Conservation (phyloP, 768 basidiomycete genomes). For the Jaapia argillacea region DNA sequence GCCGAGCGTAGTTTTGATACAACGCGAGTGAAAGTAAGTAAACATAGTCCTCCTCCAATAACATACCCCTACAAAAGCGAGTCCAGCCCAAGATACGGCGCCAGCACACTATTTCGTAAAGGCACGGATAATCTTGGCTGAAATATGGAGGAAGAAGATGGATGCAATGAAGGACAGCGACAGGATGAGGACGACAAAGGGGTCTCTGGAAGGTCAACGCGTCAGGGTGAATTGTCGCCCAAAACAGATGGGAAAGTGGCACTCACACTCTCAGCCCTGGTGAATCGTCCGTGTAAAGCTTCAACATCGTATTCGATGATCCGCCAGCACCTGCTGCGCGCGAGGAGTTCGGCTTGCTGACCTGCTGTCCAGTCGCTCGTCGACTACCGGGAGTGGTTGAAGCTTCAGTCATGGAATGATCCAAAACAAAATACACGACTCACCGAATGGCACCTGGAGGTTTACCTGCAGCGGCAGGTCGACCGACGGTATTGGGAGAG, state of each 20-base stretch:
- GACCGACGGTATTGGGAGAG: conserved; percentile 30
- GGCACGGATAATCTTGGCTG: conserved; percentile 85
- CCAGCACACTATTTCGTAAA: conserved; percentile 74
- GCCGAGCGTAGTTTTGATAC: too few species aligned
- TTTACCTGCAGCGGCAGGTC: conserved; percentile 46
- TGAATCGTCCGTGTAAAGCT: conserved; percentile 97
- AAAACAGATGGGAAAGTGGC: background rate
- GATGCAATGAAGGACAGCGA: conserved; percentile 96
- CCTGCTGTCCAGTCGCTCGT: conserved; percentile 64
- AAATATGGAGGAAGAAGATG: conserved; percentile 98
- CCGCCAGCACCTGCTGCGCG: conserved; percentile 94
- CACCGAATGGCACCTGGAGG: conserved; percentile 80
- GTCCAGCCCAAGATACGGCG: too few species aligned
- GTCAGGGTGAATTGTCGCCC: too few species aligned
- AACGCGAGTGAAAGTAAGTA: too few species aligned
- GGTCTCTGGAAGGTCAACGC: conserved; percentile 49
- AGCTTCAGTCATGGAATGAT: background rate
- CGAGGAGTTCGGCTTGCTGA: conserved; percentile 70
- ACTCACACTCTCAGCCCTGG: conserved; percentile 95
- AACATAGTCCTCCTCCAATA: too few species aligned
- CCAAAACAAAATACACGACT: conserved; percentile 13
- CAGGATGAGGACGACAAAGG: conserved; percentile 92
- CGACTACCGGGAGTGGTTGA: conserved; percentile 33
- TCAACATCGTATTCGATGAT: conserved; percentile 96
- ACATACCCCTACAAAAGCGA: too few species aligned